phyloP scores from a whole-genome alignment of 768 basidiomycete species.

The Leccinellum rugosiceps region DNA sequence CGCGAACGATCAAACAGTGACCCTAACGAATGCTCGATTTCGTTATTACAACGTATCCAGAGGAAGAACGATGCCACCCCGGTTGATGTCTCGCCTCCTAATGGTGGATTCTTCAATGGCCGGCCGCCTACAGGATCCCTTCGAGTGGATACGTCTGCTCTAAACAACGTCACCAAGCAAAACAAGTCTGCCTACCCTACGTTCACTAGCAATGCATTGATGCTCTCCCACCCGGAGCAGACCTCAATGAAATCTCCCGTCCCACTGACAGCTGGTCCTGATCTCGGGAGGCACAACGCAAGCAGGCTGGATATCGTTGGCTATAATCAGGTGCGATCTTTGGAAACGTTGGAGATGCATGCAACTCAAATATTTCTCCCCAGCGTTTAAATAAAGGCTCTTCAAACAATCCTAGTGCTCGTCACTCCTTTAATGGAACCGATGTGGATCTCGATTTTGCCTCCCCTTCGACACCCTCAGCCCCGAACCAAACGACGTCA shows the following conservation, averaged over 20 bases:
- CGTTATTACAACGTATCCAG: slow-evolving; percentile 76
- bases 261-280: slow-evolving; percentile 82
- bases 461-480: slow-evolving; percentile 52
- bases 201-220: slow-evolving; percentile 44
- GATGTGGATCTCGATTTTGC: slow-evolving; percentile 60
- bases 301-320: slow-evolving; percentile 72
- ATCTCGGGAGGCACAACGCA: slow-evolving; percentile 74
- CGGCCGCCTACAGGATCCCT: slow-evolving; percentile 68
- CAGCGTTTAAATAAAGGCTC: slow-evolving; percentile 49
- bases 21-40: slow-evolving; percentile 67
- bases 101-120: slow-evolving; percentile 48
- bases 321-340: slow-evolving; percentile 56
- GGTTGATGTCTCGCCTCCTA: slow-evolving; percentile 45
- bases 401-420: slow-evolving; percentile 47
- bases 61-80: slow-evolving; percentile 60
- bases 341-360: slow-evolving; percentile 1
- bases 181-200: slow-evolving; percentile 85
- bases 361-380: slow-evolving; percentile 22
- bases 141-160: slow-evolving; percentile 69
- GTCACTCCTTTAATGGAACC: slow-evolving; percentile 75
- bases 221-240: slow-evolving; percentile 57
- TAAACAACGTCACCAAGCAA: slow-evolving; percentile 60
- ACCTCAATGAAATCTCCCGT: slow-evolving; percentile 65
- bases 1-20: slow-evolving; percentile 78
- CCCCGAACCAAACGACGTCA: slow-evolving; percentile 41